Percentiles rank a stretch among this genome's conserved stretches.
Conservation (phyloP, 352 stramenopile species). For the Blastocystis sp. region DNA sequence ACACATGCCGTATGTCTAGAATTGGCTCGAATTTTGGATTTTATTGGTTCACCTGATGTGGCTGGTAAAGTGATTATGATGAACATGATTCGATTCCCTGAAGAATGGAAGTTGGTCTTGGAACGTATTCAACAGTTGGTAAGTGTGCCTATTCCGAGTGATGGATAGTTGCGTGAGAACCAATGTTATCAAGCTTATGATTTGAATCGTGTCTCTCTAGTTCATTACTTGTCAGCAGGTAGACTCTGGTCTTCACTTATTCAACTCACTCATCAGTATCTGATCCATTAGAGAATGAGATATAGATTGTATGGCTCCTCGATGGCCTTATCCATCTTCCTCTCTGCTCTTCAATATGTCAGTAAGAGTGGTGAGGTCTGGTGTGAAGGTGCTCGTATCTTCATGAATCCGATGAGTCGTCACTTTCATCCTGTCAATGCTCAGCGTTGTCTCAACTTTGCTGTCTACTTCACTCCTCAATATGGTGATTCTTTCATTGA, state of each 20-base stretch:
- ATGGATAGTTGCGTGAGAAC: neutral
- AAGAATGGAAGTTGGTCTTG: conserved; percentile 31
- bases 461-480: conserved; percentile 50
- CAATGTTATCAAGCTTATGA: neutral
- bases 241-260: neutral
- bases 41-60: neutral
- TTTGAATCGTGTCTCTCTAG: neutral
- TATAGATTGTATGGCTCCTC: neutral
- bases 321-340: neutral
- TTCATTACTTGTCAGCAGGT: neutral
- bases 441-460: neutral
- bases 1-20: conserved; percentile 32
- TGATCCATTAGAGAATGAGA: neutral
- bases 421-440: conserved; percentile 33
- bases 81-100: neutral
- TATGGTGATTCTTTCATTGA: conserved; percentile 58
- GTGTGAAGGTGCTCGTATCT: conserved; percentile 57
- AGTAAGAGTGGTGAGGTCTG: conserved; percentile 29
- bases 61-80: neutral
- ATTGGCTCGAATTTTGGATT: conserved; percentile 36
- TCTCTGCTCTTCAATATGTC: conserved; percentile 2
- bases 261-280: neutral
- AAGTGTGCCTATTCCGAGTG: neutral
- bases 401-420: conserved; percentile 12
- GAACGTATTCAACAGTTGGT: conserved; percentile 20